These are phyloP conservation scores for Whalleya microplaca DNA, from an alignment of 2,329 filamentous ascomycete species.

Conservation along the genomic window DNA sequence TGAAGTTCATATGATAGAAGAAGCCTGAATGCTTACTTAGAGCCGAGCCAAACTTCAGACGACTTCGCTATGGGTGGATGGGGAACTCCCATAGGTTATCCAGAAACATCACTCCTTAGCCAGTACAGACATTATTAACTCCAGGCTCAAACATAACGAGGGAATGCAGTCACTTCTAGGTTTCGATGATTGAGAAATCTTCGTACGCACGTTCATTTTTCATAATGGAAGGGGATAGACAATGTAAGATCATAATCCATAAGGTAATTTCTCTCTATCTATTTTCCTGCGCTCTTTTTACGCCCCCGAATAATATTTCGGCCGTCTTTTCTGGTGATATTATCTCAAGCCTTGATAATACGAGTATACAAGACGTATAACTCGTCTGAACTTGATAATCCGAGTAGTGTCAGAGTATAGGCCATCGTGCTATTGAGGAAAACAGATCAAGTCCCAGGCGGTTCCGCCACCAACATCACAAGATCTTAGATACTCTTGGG, in stretches of 20 bases:
- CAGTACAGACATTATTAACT: slow-evolving; percentile 13
- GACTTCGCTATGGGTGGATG: no score
- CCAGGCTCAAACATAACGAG: slow-evolving; percentile 8
- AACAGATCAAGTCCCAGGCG: not conserved
- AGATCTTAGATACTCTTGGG: not conserved
- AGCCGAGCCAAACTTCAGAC: not conserved
- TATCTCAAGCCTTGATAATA: slow-evolving; percentile 2
- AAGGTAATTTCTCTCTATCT: slow-evolving; percentile 1
- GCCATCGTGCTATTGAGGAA: not conserved
- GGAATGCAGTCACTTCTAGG: slow-evolving; percentile 9
- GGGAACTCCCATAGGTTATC: not conserved
- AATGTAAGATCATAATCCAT: slow-evolving; percentile 21
- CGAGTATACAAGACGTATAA: slow-evolving; percentile 6
- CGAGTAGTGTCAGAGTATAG: slow-evolving; percentile 3
- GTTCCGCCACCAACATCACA: slow-evolving; percentile 1
- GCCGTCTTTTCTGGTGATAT: slow-evolving; percentile 1
- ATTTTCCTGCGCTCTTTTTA: slow-evolving; percentile 1
- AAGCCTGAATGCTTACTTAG: not conserved
- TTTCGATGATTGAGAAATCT: not conserved
- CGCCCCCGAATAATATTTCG: not conserved
- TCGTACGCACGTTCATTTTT: not conserved
- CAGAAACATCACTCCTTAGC: not conserved
- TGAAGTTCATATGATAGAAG: not conserved
- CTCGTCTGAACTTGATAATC: not conserved
- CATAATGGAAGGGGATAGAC: not conserved